phyloP scores from a whole-genome alignment of 2,329 filamentous ascomycete species.

The Talaromyces sp. region DNA sequence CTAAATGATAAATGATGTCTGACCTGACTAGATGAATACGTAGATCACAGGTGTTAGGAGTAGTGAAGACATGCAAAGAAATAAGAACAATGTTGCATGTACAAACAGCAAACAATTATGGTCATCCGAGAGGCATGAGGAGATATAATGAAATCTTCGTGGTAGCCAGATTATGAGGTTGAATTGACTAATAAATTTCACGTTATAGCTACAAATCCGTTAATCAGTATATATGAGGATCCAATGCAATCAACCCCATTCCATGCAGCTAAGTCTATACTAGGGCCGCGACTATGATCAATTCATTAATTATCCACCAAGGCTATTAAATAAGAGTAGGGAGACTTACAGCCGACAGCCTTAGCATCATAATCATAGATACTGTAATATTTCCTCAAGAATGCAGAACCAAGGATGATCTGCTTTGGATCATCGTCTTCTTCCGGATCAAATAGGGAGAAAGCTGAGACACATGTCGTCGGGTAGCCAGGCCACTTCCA shows the following conservation, averaged over 20 bases:
- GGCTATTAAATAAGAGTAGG: not conserved
- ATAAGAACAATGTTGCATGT: too few relatives aligned
- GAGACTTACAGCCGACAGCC: conserved; percentile 5
- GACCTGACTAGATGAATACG: too few relatives aligned
- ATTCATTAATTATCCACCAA: not conserved
- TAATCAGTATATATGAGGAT: not conserved
- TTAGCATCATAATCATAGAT: conserved; percentile 7
- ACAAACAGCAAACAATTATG: too few relatives aligned
- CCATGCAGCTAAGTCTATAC: not conserved
- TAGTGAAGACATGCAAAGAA: too few relatives aligned
- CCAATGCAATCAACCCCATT: not conserved
- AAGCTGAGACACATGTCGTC: conserved; percentile 4
- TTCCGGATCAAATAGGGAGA: not conserved
- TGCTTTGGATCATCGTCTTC: not conserved
- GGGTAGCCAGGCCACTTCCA: not conserved
- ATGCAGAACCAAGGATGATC: conserved; percentile 8
- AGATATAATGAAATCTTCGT: not conserved
- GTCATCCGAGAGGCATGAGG: not conserved
- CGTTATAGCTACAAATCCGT: not conserved
- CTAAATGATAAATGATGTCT: too few relatives aligned
- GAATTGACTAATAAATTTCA: not conserved
- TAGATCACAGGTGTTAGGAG: too few relatives aligned
- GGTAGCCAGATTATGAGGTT: not conserved
- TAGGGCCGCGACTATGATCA: not conserved
- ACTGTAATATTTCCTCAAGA: conserved; percentile 11